These are phyloP conservation scores for Beta macrorhiza DNA, from an alignment of 179 eudicot genomes.

Conservation along the genomic window DNA sequence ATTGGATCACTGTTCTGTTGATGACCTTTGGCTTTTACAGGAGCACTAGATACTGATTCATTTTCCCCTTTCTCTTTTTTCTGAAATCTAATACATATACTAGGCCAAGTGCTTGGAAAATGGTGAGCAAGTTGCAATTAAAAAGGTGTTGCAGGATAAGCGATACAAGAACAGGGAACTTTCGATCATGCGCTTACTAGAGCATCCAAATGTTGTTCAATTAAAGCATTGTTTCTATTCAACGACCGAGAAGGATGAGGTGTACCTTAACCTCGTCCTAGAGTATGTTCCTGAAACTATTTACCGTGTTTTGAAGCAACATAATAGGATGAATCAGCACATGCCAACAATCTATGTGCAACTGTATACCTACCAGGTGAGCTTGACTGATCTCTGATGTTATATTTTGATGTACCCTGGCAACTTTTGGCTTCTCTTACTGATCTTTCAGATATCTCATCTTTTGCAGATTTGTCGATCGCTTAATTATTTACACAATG, in stretches of 20 bases:
- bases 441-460: neutral
- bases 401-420: neutral
- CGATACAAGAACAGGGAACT: slow-evolving; percentile 95
- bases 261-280: slow-evolving; percentile 79
- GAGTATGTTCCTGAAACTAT: slow-evolving; percentile 87
- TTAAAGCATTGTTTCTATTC: slow-evolving; percentile 79
- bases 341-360: slow-evolving; percentile 71
- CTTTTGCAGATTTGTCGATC: slow-evolving; percentile 75
- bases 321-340: slow-evolving; percentile 57
- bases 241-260: slow-evolving; percentile 83
- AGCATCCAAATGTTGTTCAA: slow-evolving; percentile 76
- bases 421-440: neutral
- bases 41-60: slow-evolving; percentile 7
- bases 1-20: neutral
- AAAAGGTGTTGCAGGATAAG: slow-evolving; percentile 90
- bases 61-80: neutral
- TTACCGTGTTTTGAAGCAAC: slow-evolving; percentile 66
- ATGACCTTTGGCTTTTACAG: neutral
- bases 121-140: slow-evolving; percentile 88
- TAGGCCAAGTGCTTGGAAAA: slow-evolving; percentile 90
- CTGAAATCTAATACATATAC: neutral
- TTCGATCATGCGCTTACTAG: slow-evolving; percentile 76
- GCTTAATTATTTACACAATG: slow-evolving; percentile 76
- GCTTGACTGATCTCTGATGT: neutral
- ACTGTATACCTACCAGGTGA: slow-evolving; percentile 57